Base-by-base conservation (phyloP, 345 rosid species). In the Hirschfeldia incana region DNA sequence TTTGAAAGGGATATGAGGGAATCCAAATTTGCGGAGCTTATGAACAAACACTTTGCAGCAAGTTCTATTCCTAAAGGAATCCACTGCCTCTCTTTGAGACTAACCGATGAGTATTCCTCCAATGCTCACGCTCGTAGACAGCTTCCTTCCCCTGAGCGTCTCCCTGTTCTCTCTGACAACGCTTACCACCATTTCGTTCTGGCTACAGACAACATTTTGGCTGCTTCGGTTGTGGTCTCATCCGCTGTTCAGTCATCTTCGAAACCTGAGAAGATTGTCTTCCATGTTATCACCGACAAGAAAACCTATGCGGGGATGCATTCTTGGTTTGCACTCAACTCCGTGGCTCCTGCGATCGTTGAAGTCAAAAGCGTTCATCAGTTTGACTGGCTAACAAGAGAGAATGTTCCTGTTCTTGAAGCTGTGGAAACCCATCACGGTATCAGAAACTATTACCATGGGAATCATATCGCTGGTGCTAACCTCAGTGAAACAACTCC, bases 261-360 rank as follows among this genome's bases (percentile, higher is more conserved):
- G 32, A 83, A 84, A 65, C 99, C 99, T 4, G 97, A 90, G 78
- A 96, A 87, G 84, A 86, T 96, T 74, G 99, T 96, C 70, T 93
- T 96, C 82, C 99, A 96, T 77, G 83, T 96, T 80, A 92, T 96
- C 76, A 96, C 99, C 9, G 99, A 96, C 87, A 96, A 96, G 94
- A 96, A 93, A 86, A 96, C 99, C 12, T 96, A 88, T 68, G 97
- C 99, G 6, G 99, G 94, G 29, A 96, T 96, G 98, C 99, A 93
- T 80, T 94, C 99, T 75, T 96, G 99, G 99, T 96, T 96, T 83
- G 98, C 99, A 0, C 87, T 96, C 44, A 93, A 96, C 73, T 85
- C 99, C 1, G 76, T 85, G 4, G 82, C 90, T 80, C 98, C 97
- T 51, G 97, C 99, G 6, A 91, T 92, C 51, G 86, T 93, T 75